Base-by-base conservation (phyloP, 306 rosid species). In the Sicyos baderoa region DNA sequence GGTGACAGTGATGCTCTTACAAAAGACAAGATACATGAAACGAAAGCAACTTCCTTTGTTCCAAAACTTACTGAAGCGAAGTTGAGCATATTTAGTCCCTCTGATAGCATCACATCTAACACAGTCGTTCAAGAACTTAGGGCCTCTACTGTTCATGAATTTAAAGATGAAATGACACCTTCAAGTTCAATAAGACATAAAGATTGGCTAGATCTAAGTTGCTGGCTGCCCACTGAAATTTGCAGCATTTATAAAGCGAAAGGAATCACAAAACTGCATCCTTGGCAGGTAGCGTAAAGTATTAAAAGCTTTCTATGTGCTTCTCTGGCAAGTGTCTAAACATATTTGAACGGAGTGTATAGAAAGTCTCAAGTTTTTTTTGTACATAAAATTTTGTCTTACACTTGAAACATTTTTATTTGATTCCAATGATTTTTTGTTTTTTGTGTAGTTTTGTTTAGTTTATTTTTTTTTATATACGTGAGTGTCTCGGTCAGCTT, bases 161-260 rank as follows among this genome's bases (percentile, higher is more conserved):
- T 83, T 72, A 76, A 76, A 6, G 88, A 82, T 80, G 79, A 65
- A 53, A 44, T 63, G 73, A 89, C 98, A 69, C 97, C 96, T 57
- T 86, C 94, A 73, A 89, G 94, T 76, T 74, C 72, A 65, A 61
- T 79, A 75, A 80, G 80, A 1, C 75, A 76, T 54, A 78, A 76
- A 75, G 86, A 78, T 84, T 58, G 67, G 76, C 73, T 89, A 71
- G 83, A 86, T 77, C 83, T 93, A 71, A 79, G 71, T 55, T 69
- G 79, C 71, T 93, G 97, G 98, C 91, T 93, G 74, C 88, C 96
- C 59, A 76, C 85, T 75, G 98, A 93, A 85, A 79, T 93, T 78
- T 89, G 96, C 79, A 81, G 84, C 76, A 74, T 85, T 59, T 93
- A 89, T 79, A 81, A 84, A 78, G 85, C 77, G 77, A 93, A 74